phyloP scores from a whole-genome alignment of 208 protist genomes.

The Crithidia thermophila region DNA sequence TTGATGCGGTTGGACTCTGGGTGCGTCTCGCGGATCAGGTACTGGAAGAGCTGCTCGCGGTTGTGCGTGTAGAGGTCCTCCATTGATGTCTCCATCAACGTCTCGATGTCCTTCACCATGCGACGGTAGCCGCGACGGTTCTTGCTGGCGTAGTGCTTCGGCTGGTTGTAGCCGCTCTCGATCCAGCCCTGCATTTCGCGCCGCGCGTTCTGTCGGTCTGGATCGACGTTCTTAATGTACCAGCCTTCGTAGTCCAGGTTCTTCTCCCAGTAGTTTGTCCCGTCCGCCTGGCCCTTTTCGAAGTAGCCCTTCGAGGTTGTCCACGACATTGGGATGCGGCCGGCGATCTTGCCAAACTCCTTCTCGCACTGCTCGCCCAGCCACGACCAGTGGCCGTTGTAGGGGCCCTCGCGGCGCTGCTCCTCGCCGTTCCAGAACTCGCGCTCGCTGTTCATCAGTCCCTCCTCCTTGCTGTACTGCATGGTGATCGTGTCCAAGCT shows the following conservation, averaged over 20 bases:
- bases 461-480: constrained; percentile 81
- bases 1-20: constrained; percentile 91
- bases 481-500: constrained; percentile 68
- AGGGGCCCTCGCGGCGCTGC: constrained; percentile 81
- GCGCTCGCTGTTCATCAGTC: constrained; percentile 74
- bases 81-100: constrained; percentile 89
- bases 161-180: constrained; percentile 90
- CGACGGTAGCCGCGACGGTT: constrained; percentile 89
- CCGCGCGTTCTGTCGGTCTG: constrained; percentile 80
- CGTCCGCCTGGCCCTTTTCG: constrained; percentile 80
- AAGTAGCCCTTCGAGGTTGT: constrained; percentile 87
- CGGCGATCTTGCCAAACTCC: constrained; percentile 82
- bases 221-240: constrained; percentile 93
- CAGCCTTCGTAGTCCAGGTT: constrained; percentile 92
- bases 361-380: constrained; percentile 79
- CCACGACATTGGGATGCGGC: constrained; percentile 82
- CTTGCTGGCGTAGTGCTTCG: constrained; percentile 90
- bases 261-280: constrained; percentile 92
- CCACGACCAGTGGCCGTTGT: constrained; percentile 91
- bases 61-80: constrained; percentile 91
- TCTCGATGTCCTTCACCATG: constrained; percentile 91
- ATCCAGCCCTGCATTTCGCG: constrained; percentile 84
- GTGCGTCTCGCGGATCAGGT: constrained; percentile 84
- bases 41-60: constrained; percentile 89
- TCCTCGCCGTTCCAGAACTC: constrained; percentile 90